phyloP scores from a whole-genome alignment of 2,329 filamentous ascomycete genomes.

The Didymella lethalis region DNA sequence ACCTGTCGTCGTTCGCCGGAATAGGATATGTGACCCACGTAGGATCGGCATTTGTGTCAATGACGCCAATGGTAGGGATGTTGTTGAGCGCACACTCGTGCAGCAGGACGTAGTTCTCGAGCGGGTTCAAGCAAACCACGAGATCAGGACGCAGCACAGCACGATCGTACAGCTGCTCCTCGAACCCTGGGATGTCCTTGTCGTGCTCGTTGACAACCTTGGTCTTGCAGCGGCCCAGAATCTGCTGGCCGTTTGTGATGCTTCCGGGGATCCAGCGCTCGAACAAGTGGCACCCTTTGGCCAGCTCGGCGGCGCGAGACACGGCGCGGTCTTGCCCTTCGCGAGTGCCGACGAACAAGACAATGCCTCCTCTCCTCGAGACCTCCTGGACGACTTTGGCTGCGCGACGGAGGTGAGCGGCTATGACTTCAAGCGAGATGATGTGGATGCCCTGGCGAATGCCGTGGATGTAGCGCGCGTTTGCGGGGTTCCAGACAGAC shows the following conservation, averaged over 20 bases:
- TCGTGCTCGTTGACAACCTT: slow-evolving; percentile 83
- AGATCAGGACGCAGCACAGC: slow-evolving; percentile 82
- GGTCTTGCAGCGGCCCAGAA: slow-evolving; percentile 73
- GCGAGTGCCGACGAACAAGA: slow-evolving; percentile 90
- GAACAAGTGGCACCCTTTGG: slow-evolving; percentile 85
- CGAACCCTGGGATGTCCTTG: slow-evolving; percentile 68
- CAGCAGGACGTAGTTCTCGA: slow-evolving; percentile 89
- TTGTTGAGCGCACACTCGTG: slow-evolving; percentile 89
- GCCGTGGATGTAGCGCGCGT: slow-evolving; percentile 93
- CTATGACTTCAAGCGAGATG: slow-evolving; percentile 88
- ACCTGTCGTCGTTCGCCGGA: slow-evolving; percentile 95
- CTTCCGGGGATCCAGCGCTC: slow-evolving; percentile 90
- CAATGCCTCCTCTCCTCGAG: slow-evolving; percentile 78
- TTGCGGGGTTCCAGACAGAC: slow-evolving; percentile 92
- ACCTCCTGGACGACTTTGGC: slow-evolving; percentile 93
- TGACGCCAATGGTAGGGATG: slow-evolving; percentile 91
- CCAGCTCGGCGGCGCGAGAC: slow-evolving; percentile 79
- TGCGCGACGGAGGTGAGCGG: slow-evolving; percentile 87
- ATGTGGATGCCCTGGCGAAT: slow-evolving; percentile 89
- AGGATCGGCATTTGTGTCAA: slow-evolving; percentile 92
- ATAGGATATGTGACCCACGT: slow-evolving; percentile 97
- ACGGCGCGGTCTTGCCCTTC: slow-evolving; percentile 82
- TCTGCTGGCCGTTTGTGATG: slow-evolving; percentile 92
- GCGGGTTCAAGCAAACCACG: slow-evolving; percentile 88
- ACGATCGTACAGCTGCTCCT: slow-evolving; percentile 68